Percentiles rank a stretch among this genome's conserved stretches.
Evolutionary conservation across 441 rosid genomes (phyloP).

Genomic region (Jatropha multifida): DNA sequence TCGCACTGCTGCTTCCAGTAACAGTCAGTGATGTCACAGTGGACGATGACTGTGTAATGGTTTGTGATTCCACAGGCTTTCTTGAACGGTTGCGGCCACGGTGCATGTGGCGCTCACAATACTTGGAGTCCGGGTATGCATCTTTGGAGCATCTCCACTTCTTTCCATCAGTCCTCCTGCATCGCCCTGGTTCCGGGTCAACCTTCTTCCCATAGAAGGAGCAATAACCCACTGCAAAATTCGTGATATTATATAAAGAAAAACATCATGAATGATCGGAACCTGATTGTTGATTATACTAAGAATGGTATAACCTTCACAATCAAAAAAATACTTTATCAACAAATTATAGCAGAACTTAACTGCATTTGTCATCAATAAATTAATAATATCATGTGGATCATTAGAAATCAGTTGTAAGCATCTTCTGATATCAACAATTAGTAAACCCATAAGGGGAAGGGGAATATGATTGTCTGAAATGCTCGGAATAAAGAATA

Average conservation of each 20-base stretch:
- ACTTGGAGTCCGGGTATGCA: conserved; percentile 72
- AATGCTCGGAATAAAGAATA: conserved; percentile 17
- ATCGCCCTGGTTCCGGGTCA: conserved; percentile 66
- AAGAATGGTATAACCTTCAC: conserved; percentile 11
- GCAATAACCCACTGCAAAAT: conserved; percentile 52
- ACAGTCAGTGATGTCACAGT: conserved; percentile 47
- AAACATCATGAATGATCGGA: conserved; percentile 16
- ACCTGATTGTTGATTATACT: conserved; percentile 1
- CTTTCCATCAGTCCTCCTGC: conserved; percentile 70
- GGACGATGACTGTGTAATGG: conserved; percentile 45
- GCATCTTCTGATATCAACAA: conserved; percentile 23
- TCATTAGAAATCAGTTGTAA: conserved; percentile 23
- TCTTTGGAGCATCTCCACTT: conserved; percentile 75
- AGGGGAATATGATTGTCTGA: neutral
- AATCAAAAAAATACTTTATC: conserved; percentile 9
- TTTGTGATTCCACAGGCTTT: conserved; percentile 98
- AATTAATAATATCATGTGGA: conserved; percentile 28
- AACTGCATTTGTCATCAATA: conserved; percentile 22
- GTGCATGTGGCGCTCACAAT: conserved; percentile 99
- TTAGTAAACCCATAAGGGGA: neutral
- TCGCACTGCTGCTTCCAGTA: conserved; percentile 36
- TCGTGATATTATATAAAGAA: conserved; percentile 8
- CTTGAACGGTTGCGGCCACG: conserved; percentile 99
- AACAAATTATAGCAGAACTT: conserved; percentile 18
- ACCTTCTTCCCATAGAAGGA: conserved; percentile 58